Evolutionary conservation across 345 rosid genomes (phyloP).

Genomic region (Acer negundo): DNA sequence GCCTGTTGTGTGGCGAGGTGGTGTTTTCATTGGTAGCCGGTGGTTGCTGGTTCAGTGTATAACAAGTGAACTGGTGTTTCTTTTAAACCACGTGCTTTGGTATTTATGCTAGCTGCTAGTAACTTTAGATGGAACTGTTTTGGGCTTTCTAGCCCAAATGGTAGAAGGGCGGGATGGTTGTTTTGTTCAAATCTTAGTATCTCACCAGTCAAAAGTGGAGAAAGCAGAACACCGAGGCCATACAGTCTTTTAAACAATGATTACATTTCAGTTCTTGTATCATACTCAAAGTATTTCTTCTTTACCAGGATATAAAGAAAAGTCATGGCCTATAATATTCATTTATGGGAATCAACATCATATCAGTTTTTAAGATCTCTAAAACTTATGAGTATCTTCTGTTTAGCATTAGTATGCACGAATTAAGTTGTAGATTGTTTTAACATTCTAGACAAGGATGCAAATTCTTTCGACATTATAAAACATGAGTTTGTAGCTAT

Average conservation of each 20-base stretch:
- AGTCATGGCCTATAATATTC: not conserved
- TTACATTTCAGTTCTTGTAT: not conserved
- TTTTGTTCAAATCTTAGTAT: not conserved
- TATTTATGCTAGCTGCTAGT: not conserved
- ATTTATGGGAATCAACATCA: not conserved
- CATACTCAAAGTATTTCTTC: not conserved
- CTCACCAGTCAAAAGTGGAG: not conserved
- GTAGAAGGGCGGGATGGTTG: not conserved
- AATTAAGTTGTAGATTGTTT: not conserved
- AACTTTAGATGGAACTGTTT: not conserved
- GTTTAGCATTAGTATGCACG: not conserved
- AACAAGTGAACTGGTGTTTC: not conserved
- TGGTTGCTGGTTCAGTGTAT: not conserved
- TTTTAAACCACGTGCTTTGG: not conserved
- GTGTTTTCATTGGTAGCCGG: not conserved
- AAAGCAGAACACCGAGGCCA: not conserved
- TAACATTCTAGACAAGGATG: not conserved
- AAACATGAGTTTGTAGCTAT: not conserved
- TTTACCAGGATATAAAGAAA: not conserved
- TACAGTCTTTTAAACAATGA: not conserved
- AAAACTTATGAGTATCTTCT: conserved; percentile 2
- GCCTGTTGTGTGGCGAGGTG: not conserved
- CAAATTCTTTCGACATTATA: not conserved
- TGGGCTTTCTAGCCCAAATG: not conserved
- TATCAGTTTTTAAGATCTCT: not conserved